These are phyloP conservation scores for Heritiera littoralis DNA, from an alignment of 345 rosid species.

Conservation along the genomic window DNA sequence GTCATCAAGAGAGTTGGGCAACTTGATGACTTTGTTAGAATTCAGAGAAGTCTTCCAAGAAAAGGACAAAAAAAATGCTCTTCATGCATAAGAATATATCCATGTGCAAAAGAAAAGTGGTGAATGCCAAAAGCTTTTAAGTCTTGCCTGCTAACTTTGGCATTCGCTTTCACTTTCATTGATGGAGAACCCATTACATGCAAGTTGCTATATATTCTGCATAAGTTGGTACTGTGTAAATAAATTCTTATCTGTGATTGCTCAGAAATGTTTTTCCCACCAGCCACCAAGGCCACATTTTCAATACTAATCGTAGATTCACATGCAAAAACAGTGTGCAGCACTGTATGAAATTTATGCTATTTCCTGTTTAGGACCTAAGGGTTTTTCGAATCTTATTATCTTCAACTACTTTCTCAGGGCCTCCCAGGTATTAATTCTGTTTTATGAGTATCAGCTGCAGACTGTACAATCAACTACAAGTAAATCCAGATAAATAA, in stretches of 20 bases:
- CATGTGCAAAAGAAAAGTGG: background rate
- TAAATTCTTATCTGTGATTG: background rate
- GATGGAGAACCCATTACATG: background rate
- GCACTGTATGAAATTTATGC: background rate
- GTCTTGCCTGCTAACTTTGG: background rate
- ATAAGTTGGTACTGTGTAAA: background rate
- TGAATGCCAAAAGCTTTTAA: background rate
- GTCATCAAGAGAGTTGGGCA: background rate
- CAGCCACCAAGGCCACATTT: background rate
- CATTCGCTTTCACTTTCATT: background rate
- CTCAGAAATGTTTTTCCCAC: background rate
- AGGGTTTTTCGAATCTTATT: background rate
- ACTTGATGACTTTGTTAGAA: background rate
- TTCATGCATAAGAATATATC: background rate
- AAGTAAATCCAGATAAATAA: background rate
- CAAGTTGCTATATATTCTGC: background rate
- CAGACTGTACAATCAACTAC: background rate
- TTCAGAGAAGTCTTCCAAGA: background rate
- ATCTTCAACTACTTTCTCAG: conserved; percentile 8
- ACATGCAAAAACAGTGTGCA: background rate
- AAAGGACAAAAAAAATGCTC: background rate
- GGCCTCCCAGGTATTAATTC: background rate
- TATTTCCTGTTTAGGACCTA: background rate
- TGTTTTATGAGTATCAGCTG: background rate
- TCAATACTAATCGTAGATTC: background rate